These are phyloP conservation scores for Xylaria sp. DNA, from an alignment of 2,329 filamentous ascomycete species.

Conservation along the genomic window DNA sequence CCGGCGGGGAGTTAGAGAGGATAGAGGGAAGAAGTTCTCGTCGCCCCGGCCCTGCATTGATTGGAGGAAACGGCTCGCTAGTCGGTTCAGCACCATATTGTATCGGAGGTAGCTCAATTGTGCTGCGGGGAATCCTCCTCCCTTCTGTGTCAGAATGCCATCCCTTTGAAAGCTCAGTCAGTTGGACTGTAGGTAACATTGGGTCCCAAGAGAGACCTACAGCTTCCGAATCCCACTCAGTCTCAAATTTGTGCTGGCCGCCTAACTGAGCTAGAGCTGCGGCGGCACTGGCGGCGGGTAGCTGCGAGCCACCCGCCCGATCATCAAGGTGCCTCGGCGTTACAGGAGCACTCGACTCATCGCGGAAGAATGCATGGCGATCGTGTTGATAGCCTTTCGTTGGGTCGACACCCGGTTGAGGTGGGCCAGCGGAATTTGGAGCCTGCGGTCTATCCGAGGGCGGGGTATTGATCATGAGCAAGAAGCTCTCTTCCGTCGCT, in stretches of 20 bases:
- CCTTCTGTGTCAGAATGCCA: constrained; percentile 78
- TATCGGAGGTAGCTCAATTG: constrained; percentile 79
- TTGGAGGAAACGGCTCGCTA: constrained; percentile 76
- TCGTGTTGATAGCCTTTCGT: constrained; percentile 67
- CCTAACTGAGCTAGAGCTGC: constrained; percentile 84
- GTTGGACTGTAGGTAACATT: constrained; percentile 37
- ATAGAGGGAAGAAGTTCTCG: constrained; percentile 86
- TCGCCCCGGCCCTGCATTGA: constrained; percentile 68
- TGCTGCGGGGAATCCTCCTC: constrained; percentile 70
- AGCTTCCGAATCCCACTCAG: constrained; percentile 81
- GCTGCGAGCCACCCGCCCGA: constrained; percentile 69
- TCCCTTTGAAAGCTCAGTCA: constrained; percentile 61
- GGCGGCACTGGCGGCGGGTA: constrained; percentile 80
- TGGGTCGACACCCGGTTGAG: constrained; percentile 44
- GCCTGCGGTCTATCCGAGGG: constrained; percentile 75
- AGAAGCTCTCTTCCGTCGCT: constrained; percentile 97
- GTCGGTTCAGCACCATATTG: constrained; percentile 71
- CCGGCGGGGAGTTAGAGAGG: constrained; percentile 82
- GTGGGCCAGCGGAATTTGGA: constrained; percentile 51
- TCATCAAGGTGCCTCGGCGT: constrained; percentile 78
- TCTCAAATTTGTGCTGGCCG: constrained; percentile 78
- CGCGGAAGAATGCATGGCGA: constrained; percentile 73
- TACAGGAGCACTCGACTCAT: constrained; percentile 73
- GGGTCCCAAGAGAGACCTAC: constrained; percentile 60
- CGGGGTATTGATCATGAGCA: constrained; percentile 93